Conservation (phyloP, 2,329 filamentous ascomycete species). For the Neonectria magnoliae region DNA sequence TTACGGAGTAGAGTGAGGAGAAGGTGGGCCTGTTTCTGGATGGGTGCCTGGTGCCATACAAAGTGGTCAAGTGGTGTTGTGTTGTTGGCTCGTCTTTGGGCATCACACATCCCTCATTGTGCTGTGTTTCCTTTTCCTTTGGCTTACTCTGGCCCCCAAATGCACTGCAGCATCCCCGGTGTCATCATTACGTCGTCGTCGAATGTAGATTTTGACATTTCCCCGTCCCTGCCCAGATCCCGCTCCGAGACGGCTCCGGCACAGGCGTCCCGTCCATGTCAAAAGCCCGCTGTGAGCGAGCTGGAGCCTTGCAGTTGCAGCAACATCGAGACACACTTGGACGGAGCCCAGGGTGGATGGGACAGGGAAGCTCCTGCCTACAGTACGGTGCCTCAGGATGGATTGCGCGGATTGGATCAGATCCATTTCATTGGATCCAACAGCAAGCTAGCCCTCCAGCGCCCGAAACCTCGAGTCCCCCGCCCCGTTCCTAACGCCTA, state of each 20-base stretch:
- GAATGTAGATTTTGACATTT: background rate
- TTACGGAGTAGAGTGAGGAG: background rate
- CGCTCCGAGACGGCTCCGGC: background rate
- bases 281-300: background rate
- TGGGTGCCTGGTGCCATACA: background rate
- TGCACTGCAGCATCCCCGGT: background rate
- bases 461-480: constrained; percentile 21
- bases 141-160: background rate
- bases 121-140: background rate
- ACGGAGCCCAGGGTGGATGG: background rate
- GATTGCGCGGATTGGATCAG: background rate
- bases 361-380: background rate
- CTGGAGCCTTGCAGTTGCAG: background rate
- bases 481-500: constrained; percentile 29
- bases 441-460: constrained; percentile 13
- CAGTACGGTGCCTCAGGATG: background rate
- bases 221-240: background rate
- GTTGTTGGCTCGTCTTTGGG: background rate
- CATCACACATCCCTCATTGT: background rate
- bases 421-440: constrained; percentile 6
- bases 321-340: background rate
- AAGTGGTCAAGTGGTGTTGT: background rate
- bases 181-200: background rate
- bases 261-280: constrained; percentile 2
- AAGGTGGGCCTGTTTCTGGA: background rate